Percentiles rank a stretch among this genome's conserved stretches.
Evolutionary conservation across 2,329 filamentous ascomycete species (phyloP).

Genomic region (Fusarium sp.): DNA sequence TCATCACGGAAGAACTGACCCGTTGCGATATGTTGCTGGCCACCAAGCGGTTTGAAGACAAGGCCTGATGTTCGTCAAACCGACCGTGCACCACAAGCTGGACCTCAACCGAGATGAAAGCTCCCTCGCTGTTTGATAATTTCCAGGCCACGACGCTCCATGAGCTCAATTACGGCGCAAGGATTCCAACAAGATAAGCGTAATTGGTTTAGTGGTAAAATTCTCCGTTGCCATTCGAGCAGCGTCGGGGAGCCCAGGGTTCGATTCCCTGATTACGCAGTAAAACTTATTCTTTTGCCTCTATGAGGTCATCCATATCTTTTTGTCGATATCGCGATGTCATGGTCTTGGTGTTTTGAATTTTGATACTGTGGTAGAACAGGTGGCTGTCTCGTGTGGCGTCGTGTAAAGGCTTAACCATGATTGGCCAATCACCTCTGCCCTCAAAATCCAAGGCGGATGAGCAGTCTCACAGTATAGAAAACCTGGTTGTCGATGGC

Average conservation of each 20-base stretch:
- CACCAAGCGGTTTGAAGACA: slow-evolving; percentile 67
- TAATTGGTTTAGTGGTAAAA: slow-evolving; percentile 2
- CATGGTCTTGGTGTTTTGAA: not conserved
- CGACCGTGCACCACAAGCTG: slow-evolving; percentile 71
- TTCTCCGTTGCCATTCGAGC: not conserved
- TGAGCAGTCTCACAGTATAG: rapidly evolving
- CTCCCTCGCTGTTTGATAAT: slow-evolving; percentile 52
- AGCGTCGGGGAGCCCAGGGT: not conserved
- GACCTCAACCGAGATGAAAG: slow-evolving; percentile 53
- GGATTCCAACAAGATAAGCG: slow-evolving; percentile 43
- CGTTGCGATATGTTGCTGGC: slow-evolving; percentile 71
- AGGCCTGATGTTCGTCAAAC: slow-evolving; percentile 72
- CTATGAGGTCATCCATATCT: rapidly evolving
- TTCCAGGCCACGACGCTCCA: slow-evolving; percentile 53
- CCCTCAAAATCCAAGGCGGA: rapidly evolving
- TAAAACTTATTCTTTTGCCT: not conserved
- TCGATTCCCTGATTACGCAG: not conserved
- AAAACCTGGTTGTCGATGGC: too few relatives aligned
- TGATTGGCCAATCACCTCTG: not conserved
- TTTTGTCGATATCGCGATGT: not conserved
- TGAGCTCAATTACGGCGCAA: slow-evolving; percentile 61
- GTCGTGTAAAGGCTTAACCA: rapidly evolving
- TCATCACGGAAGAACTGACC: slow-evolving; percentile 72
- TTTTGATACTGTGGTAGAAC: not conserved
- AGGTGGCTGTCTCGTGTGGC: not conserved